Conservation (phyloP, 1,284 basidiomycete species). For the Inonotus hispidus region DNA sequence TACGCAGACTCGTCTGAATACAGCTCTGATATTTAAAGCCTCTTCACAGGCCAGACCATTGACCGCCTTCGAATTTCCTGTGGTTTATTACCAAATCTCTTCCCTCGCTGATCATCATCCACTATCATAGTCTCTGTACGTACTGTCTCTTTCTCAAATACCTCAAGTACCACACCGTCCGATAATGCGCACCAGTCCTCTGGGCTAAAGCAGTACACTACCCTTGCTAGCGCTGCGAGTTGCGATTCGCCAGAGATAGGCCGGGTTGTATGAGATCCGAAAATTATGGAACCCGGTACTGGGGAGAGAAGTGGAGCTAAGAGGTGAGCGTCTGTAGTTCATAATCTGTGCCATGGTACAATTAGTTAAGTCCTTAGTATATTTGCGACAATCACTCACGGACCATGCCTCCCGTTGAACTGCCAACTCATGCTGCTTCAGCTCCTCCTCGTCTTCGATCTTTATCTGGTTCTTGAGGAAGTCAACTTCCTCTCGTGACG, state of each 20-base stretch:
- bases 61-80: not conserved
- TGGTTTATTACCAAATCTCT: not conserved
- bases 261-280: slow-evolving; percentile 29
- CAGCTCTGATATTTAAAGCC: not conserved
- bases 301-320: slow-evolving; percentile 37
- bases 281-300: slow-evolving; percentile 33
- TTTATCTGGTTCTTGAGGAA: slow-evolving; percentile 18
- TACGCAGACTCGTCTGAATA: no score
- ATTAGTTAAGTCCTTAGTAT: not conserved
- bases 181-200: slow-evolving; percentile 15
- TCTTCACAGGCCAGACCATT: slow-evolving; percentile 14
- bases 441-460: slow-evolving; percentile 16
- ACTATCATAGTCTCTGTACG: slow-evolving; percentile 11
- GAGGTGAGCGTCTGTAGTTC: slow-evolving; percentile 27
- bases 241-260: slow-evolving; percentile 25
- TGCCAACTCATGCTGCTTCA: slow-evolving; percentile 15
- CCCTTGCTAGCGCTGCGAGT: not conserved
- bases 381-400: not conserved
- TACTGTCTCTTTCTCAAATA: slow-evolving; percentile 12
- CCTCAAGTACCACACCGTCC: slow-evolving; percentile 11
- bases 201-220: slow-evolving; percentile 10
- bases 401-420: slow-evolving; percentile 17
- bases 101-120: not conserved
- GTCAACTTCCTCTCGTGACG: slow-evolving; percentile 11
- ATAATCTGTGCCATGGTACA: slow-evolving; percentile 6